A percentile compares a stretch with the other conserved stretches of the same genome.
These are phyloP conservation scores for Cantharellus cinnabarinus DNA, from an alignment of 768 basidiomycete species.

Conservation along the genomic window DNA sequence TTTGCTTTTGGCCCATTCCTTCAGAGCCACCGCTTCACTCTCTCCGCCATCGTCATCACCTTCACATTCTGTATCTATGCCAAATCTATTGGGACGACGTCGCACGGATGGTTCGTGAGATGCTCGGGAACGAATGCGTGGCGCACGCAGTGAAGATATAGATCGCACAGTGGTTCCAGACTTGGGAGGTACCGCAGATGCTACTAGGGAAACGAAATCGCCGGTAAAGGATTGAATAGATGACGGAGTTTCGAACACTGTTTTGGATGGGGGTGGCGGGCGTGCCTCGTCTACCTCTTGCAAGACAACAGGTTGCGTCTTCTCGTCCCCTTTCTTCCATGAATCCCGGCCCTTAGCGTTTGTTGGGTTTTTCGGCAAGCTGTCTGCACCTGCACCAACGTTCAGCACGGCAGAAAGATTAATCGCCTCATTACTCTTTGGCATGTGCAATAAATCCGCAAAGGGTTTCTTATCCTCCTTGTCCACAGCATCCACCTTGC, in stretches of 20 bases:
- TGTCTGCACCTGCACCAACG: no score
- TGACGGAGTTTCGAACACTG: no score
- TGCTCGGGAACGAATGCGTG: neutral
- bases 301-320: no score
- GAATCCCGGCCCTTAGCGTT: no score
- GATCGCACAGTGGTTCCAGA: neutral
- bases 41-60: neutral
- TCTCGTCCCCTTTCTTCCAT: no score
- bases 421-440: neutral
- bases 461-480: neutral
- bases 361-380: no score
- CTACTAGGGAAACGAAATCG: no score
- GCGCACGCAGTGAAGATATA: neutral
- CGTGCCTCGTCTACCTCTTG: no score
- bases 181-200: neutral
- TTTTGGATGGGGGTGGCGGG: no score
- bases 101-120: neutral
- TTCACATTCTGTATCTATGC: conserved; percentile 1
- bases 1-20: neutral
- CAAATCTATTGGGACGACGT: neutral
- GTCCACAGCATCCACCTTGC: neutral
- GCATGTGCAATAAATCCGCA: neutral
- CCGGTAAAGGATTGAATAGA: no score
- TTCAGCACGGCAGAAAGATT: no score
- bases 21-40: neutral